Conservation (phyloP, 345 rosid species). For the Hibiscus mutabilis region DNA sequence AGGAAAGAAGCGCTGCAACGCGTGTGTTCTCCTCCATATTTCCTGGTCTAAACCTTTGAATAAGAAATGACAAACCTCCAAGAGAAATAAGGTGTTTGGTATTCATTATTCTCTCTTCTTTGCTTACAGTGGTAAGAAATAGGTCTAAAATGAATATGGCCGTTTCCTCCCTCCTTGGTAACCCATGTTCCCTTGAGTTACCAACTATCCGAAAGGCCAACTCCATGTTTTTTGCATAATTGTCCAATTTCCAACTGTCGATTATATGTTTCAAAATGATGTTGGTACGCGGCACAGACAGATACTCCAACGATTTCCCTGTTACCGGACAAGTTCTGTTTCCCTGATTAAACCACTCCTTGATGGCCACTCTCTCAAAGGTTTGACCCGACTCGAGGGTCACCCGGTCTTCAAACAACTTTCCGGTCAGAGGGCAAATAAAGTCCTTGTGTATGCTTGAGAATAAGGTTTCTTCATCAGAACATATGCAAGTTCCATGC, state of each 20-base stretch:
- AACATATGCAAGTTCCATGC: conserved; percentile 12
- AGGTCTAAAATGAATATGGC: conserved; percentile 32
- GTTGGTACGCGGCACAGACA: conserved; percentile 40
- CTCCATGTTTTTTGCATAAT: conserved; percentile 18
- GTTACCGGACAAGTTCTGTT: conserved; percentile 55
- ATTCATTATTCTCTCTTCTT: conserved; percentile 30
- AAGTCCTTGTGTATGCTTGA: conserved; percentile 37
- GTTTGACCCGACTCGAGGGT: conserved; percentile 61
- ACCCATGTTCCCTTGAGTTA: conserved; percentile 7
- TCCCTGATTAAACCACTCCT: conserved; percentile 45
- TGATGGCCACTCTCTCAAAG: conserved; percentile 46
- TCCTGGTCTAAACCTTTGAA: conserved; percentile 31
- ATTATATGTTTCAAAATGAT: conserved; percentile 40
- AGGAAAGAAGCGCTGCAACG: conserved; percentile 30
- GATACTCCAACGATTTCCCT: conserved; percentile 37
- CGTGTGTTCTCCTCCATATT: conserved; percentile 30
- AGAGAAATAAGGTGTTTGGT: conserved; percentile 37
- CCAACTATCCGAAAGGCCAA: conserved; percentile 23
- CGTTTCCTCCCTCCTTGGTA: conserved; percentile 19
- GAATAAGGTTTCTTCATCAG: conserved; percentile 21
- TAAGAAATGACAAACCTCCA: conserved; percentile 46
- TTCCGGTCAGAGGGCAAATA: conserved; percentile 49
- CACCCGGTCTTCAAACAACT: conserved; percentile 53
- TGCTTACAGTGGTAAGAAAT: conserved; percentile 32
- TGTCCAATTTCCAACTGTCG: conserved; percentile 38